Percentiles rank a stretch among this genome's conserved stretches.
Conservation (phyloP, 148 eudicot species). For the Heliosperma pusillum region DNA sequence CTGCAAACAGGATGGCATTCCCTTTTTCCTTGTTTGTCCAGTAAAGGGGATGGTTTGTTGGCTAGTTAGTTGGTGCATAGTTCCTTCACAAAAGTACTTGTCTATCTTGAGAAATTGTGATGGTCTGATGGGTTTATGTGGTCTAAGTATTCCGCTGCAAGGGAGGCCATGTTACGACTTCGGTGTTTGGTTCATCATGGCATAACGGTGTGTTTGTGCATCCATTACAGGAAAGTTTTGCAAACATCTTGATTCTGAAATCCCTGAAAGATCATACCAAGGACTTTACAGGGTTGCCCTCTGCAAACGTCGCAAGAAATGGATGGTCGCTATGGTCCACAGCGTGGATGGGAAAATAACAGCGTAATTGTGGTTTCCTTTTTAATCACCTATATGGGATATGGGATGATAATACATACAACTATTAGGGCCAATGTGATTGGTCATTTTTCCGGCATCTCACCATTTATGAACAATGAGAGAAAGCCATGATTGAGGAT, state of each 20-base stretch:
- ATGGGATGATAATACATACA: conserved; percentile 81
- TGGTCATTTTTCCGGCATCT: conserved; percentile 72
- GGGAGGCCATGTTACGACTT: conserved; percentile 60
- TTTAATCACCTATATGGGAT: conserved; percentile 94
- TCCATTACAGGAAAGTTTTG: conserved; percentile 85
- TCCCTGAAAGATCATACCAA: conserved; percentile 53
- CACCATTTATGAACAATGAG: conserved; percentile 78
- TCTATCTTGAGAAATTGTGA: conserved; percentile 30
- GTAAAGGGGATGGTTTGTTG: conserved; percentile 18
- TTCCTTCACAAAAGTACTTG: conserved; percentile 16
- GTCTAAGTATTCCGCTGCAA: conserved; percentile 48
- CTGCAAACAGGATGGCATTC: background rate
- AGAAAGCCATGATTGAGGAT: conserved; percentile 92
- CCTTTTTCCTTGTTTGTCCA: conserved; percentile 14
- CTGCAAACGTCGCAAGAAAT: conserved; percentile 52
- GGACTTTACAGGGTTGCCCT: conserved; percentile 59
- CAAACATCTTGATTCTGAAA: conserved; percentile 59
- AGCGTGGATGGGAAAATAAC: conserved; percentile 99
- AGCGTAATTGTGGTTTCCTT: conserved; percentile 99
- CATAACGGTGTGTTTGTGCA: conserved; percentile 81
- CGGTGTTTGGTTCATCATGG: conserved; percentile 52
- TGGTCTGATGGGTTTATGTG: conserved; percentile 36
- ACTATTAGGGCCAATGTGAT: conserved; percentile 91
- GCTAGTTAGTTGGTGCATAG: conserved; percentile 20
- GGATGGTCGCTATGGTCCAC: conserved; percentile 99